A percentile compares a stretch with the other conserved stretches of the same genome.
These are phyloP conservation scores for Hemerocallis citrina DNA, from an alignment of 106 monocot genomes.

Conservation along the genomic window DNA sequence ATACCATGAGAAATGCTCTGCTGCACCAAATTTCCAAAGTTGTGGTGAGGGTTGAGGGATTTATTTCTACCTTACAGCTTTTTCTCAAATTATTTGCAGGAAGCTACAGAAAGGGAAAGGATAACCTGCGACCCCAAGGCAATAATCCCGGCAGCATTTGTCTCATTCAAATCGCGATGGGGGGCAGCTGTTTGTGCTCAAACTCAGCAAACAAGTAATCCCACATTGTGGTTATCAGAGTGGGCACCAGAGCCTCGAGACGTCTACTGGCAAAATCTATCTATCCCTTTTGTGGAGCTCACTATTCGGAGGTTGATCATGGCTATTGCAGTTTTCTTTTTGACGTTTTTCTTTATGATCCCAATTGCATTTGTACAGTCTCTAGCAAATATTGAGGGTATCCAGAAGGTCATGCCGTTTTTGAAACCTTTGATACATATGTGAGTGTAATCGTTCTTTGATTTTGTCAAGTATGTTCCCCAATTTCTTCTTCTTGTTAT, in stretches of 20 bases:
- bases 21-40: no score
- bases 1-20: no score
- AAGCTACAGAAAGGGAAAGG: constrained; percentile 54
- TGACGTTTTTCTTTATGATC: constrained; percentile 89
- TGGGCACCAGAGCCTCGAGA: constrained; percentile 98
- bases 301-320: constrained; percentile 66
- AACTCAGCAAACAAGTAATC: constrained; percentile 88
- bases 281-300: constrained; percentile 74
- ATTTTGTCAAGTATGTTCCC: not conserved
- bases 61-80: not conserved
- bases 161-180: constrained; percentile 75
- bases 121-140: constrained; percentile 46
- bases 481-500: not conserved
- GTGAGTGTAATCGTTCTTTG: constrained; percentile 31
- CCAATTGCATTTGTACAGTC: constrained; percentile 92
- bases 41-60: no score
- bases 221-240: constrained; percentile 85
- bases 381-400: constrained; percentile 76
- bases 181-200: constrained; percentile 96
- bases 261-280: constrained; percentile 85
- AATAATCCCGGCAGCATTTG: constrained; percentile 84
- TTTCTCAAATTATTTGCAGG: constrained; percentile 30
- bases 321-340: constrained; percentile 64
- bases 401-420: constrained; percentile 65
- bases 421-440: constrained; percentile 62